These are phyloP conservation scores for Penicillium sp. DNA, from an alignment of 2,329 filamentous ascomycete genomes.

Conservation along the genomic window DNA sequence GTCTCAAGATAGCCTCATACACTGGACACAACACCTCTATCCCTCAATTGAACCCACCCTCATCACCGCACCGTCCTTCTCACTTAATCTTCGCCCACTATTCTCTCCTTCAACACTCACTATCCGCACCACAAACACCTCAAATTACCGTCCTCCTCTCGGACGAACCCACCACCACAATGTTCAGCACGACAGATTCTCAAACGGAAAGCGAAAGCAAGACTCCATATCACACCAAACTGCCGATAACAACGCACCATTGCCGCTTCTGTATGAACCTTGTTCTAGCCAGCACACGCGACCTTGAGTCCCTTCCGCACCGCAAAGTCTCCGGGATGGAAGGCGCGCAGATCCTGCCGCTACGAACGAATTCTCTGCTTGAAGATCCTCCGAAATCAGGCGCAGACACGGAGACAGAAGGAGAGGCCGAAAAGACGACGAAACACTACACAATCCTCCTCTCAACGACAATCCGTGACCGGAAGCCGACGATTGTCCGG, in stretches of 20 bases:
- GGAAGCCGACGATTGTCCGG: slow-evolving; percentile 57
- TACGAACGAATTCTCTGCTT: slow-evolving; percentile 36
- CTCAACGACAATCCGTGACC: slow-evolving; percentile 54
- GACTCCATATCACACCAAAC: slow-evolving; percentile 12
- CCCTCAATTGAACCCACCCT: not conserved
- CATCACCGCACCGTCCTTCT: not conserved
- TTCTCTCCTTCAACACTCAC: not conserved
- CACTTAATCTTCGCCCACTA: not conserved
- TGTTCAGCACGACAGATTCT: not conserved
- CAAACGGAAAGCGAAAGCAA: not conserved
- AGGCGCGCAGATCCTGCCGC: slow-evolving; percentile 61
- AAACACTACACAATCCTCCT: slow-evolving; percentile 57
- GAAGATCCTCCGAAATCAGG: not conserved
- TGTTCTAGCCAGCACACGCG: slow-evolving; percentile 63
- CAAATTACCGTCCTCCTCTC: too few relatives aligned
- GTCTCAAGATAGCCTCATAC: not conserved
- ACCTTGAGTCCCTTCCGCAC: slow-evolving; percentile 57
- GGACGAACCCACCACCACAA: not conserved
- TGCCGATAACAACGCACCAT: slow-evolving; percentile 58
- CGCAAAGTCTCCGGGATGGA: slow-evolving; percentile 58
- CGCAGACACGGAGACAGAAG: slow-evolving; percentile 24
- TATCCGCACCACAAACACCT: too few relatives aligned
- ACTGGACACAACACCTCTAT: not conserved
- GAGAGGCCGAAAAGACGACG: slow-evolving; percentile 25
- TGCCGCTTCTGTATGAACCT: slow-evolving; percentile 69